Evolutionary conservation across 1,284 basidiomycete species (phyloP).

Genomic region (Cutaneotrichosporon spelunceum): DNA sequence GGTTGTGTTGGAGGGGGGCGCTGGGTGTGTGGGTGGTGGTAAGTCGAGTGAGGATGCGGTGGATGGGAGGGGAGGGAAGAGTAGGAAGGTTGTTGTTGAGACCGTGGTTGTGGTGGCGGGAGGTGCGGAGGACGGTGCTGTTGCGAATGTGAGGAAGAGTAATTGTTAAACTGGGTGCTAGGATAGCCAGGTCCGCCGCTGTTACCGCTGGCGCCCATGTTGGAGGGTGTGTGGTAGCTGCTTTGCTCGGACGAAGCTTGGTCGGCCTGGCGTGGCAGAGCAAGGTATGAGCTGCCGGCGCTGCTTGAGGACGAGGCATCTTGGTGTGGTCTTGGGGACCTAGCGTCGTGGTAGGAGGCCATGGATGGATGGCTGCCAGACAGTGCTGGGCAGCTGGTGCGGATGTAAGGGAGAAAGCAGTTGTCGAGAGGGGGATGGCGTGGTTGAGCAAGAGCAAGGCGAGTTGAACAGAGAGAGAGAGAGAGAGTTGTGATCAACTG

Average conservation of each 20-base stretch:
- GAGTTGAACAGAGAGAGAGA: too few species aligned
- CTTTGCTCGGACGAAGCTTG: neutral
- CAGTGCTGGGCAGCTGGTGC: too few species aligned
- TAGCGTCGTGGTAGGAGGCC: slow-evolving; percentile 15
- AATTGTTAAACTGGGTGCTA: neutral
- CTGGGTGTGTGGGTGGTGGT: neutral
- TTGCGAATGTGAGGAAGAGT: slow-evolving; percentile 1
- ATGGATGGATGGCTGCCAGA: slow-evolving; percentile 6
- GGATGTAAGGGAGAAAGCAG: too few species aligned
- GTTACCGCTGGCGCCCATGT: neutral
- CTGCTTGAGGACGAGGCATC: slow-evolving; percentile 1
- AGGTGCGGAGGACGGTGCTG: slow-evolving; percentile 10
- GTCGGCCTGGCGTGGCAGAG: neutral
- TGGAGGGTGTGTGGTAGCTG: neutral
- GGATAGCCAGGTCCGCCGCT: neutral
- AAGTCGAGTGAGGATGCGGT: slow-evolving; percentile 3
- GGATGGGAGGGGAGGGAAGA: slow-evolving; percentile 4
- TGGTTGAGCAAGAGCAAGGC: too few species aligned
- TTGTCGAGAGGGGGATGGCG: too few species aligned
- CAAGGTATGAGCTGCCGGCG: neutral
- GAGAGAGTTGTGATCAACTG: too few species aligned
- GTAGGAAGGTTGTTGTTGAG: slow-evolving; percentile 4
- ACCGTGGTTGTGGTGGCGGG: slow-evolving; percentile 3
- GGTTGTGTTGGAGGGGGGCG: neutral
- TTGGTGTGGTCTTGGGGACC: neutral